phyloP scores from a whole-genome alignment of 805 yeast species.

The Metschnikowia lunata region DNA sequence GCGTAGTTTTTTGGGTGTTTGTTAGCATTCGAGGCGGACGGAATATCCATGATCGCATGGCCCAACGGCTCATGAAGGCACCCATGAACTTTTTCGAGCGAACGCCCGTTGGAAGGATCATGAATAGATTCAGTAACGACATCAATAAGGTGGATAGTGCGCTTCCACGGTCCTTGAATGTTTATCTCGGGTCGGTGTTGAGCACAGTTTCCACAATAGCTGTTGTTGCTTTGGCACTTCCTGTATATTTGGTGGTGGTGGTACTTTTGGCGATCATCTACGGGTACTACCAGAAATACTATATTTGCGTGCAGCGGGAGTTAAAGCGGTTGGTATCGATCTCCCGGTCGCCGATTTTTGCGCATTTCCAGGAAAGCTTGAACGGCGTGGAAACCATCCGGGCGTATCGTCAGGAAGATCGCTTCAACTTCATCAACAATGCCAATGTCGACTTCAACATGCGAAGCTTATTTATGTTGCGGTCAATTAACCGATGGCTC shows the following conservation, averaged over 20 bases:
- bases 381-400: slow-evolving; percentile 73
- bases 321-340: slow-evolving; percentile 56
- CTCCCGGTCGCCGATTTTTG: slow-evolving; percentile 49
- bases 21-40: slow-evolving; percentile 56
- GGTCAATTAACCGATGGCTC: slow-evolving; percentile 63
- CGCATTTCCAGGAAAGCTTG: slow-evolving; percentile 76
- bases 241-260: slow-evolving; percentile 48
- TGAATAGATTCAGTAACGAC: slow-evolving; percentile 64
- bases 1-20: slow-evolving; percentile 46
- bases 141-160: slow-evolving; percentile 52
- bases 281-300: slow-evolving; percentile 64
- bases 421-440: slow-evolving; percentile 57
- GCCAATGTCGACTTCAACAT: slow-evolving; percentile 47
- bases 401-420: slow-evolving; percentile 63
- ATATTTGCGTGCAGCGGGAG: slow-evolving; percentile 82
- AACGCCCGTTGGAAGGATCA: slow-evolving; percentile 62
- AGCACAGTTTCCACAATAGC: slow-evolving; percentile 46
- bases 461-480: slow-evolving; percentile 44
- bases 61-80: slow-evolving; percentile 46
- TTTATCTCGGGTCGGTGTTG: slow-evolving; percentile 42
- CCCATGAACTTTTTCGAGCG: slow-evolving; percentile 69
- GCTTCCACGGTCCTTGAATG: slow-evolving; percentile 50
- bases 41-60: slow-evolving; percentile 54
- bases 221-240: slow-evolving; percentile 52
- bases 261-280: slow-evolving; percentile 51